These are phyloP conservation scores for Penstemon eatonii DNA, from an alignment of 257 asterid species.

Conservation along the genomic window DNA sequence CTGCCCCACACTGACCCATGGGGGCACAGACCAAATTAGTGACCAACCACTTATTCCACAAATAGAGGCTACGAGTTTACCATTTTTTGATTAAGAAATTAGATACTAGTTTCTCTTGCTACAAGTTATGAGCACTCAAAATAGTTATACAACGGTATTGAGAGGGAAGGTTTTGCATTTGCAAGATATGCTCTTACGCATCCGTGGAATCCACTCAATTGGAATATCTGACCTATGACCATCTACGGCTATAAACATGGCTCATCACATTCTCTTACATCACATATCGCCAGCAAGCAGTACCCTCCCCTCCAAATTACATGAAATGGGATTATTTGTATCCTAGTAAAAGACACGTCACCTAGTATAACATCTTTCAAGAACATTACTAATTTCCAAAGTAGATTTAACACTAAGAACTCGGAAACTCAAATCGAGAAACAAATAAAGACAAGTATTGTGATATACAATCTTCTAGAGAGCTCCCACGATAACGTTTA, in stretches of 20 bases:
- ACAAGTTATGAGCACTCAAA: background rate
- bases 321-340: too few relatives aligned
- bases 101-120: constrained; percentile 4
- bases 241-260: background rate
- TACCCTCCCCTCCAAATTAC: too few relatives aligned
- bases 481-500: background rate
- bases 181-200: background rate
- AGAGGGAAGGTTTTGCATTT: background rate
- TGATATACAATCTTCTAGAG: background rate
- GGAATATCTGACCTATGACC: background rate
- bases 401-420: background rate
- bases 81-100: background rate
- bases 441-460: background rate
- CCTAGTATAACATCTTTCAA: too few relatives aligned
- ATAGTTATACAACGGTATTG: background rate
- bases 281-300: too few relatives aligned
- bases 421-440: background rate
- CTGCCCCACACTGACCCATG: background rate
- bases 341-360: too few relatives aligned
- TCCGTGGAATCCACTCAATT: constrained; percentile 3
- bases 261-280: too few relatives aligned
- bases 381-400: too few relatives aligned
- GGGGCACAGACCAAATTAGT: constrained; percentile 6
- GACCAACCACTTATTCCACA: constrained; percentile 9
- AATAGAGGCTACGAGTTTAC: background rate